Conservation (phyloP, 805 yeast species). For the Zygoascus flipseniorum region DNA sequence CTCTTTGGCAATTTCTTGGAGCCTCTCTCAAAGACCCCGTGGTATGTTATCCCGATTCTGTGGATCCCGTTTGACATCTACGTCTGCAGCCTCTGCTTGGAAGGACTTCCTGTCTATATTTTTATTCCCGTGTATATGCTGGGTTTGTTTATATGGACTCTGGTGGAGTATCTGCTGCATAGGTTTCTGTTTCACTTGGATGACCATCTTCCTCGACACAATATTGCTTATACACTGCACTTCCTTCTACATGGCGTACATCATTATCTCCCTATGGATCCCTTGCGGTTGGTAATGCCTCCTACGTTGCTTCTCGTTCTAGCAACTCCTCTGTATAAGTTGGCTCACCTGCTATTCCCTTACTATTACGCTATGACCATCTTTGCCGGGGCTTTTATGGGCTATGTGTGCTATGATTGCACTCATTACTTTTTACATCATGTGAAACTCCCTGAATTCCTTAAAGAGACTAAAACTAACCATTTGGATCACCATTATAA, state of each 20-base stretch:
- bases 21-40: conserved; percentile 83
- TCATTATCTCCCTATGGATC: conserved; percentile 97
- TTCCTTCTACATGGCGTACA: conserved; percentile 93
- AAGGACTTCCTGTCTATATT: conserved; percentile 36
- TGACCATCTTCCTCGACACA: conserved; percentile 72
- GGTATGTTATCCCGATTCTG: conserved; percentile 83
- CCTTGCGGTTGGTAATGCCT: conserved; percentile 87
- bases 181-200: conserved; percentile 93
- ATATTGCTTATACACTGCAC: conserved; percentile 67
- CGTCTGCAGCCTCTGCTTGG: conserved; percentile 52
- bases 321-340: conserved; percentile 69
- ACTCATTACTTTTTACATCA: conserved; percentile 96
- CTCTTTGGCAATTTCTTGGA: conserved; percentile 91
- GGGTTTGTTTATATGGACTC: conserved; percentile 91
- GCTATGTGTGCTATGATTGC: conserved; percentile 84
- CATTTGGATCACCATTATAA: conserved; percentile 98
- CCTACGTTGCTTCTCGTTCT: conserved; percentile 73
- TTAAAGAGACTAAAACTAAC: conserved; percentile 75
- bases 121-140: conserved; percentile 55
- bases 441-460: conserved; percentile 62
- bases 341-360: conserved; percentile 72
- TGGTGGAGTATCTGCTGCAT: conserved; percentile 80
- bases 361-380: conserved; percentile 81
- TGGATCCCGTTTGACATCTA: conserved; percentile 81
- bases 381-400: conserved; percentile 92